Percentiles rank a stretch among this genome's conserved stretches.
Evolutionary conservation across 768 basidiomycete genomes (phyloP).

Genomic region (Suillus discolor): DNA sequence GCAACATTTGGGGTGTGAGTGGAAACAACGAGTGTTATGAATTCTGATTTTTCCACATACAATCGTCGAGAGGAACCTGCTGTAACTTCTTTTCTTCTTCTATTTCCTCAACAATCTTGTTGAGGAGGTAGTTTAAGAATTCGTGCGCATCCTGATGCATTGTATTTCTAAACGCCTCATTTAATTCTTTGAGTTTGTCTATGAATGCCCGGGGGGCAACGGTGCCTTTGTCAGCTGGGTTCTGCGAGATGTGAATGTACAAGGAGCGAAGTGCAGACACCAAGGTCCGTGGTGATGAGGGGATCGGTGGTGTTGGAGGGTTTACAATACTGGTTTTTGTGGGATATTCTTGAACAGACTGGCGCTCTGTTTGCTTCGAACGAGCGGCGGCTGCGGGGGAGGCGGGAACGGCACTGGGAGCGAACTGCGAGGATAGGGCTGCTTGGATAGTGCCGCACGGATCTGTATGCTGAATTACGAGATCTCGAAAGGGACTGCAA

Average conservation of each 20-base stretch:
- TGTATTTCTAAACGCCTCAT: conserved; percentile 86
- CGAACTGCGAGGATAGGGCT: conserved; percentile 28
- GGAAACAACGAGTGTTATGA: neutral
- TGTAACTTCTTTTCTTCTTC: conserved; percentile 64
- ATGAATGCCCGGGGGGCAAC: conserved; percentile 91
- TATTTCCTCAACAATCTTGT: conserved; percentile 91
- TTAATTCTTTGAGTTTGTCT: conserved; percentile 90
- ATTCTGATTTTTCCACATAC: conserved; percentile 46
- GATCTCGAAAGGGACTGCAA: conserved; percentile 90
- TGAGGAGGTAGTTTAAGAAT: conserved; percentile 92
- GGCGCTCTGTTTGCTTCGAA: conserved; percentile 58
- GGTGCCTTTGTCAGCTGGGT: conserved; percentile 79
- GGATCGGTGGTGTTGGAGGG: conserved; percentile 47
- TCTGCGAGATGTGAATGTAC: conserved; percentile 79
- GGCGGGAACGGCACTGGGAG: conserved; percentile 23
- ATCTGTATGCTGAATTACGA: conserved; percentile 73
- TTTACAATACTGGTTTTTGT: conserved; percentile 29
- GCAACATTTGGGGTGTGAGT: conserved; percentile 6
- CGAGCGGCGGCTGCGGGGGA: conserved; percentile 40
- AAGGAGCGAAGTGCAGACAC: conserved; percentile 94
- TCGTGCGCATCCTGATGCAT: conserved; percentile 99
- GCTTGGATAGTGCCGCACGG: conserved; percentile 43
- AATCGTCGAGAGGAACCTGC: conserved; percentile 58
- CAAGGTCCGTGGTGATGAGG: conserved; percentile 69
- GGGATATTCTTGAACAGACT: conserved; percentile 37